Evolutionary conservation across 768 basidiomycete genomes (phyloP), one percentile per base, ranked within the genome.

Genomic region (Lactarius indigo): DNA sequence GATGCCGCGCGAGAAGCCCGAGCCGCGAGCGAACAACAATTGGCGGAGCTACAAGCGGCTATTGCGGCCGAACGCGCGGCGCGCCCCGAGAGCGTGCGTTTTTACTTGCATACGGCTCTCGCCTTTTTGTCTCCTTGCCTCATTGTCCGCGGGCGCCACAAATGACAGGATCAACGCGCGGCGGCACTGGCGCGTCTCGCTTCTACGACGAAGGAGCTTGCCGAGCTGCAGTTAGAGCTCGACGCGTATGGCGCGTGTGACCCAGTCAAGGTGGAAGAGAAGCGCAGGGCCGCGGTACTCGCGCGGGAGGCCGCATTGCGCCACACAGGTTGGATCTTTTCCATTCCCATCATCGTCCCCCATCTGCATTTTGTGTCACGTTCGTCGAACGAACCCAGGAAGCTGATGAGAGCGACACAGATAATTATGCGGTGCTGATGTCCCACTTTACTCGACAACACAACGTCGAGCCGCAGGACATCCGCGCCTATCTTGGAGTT

Each of bases 271-370:
- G 82, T 94, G 26, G 90, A 94, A 73, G 87, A 89, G 74, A 90
- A 87, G 74, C 86, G 83, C 59, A 79, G 90, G 57, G 92, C 89
- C 0, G 81, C 86, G 12, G 81, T 84, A 59, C 80, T 95, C 17
- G 92, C 91, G 3, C 91, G 89, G 68, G 93, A 96, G 73, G 94
- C 92, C 15, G 85, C 89, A 15, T 74, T 88, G 28, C 86, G 92
- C 17, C 95, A 94, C 91, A 98, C 95, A 41, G 95, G 95, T 96
- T 70, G 33, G 3, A 41, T 3, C 18, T 23, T 52, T 26, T 12
- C 56, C 39, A 35, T 18, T 30, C n/a, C 35, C 23, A 44, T 35
- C 10, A 12, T 13, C 37, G 13, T 35, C 37, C 10, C 35, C 42
- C 42, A 42, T 42, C 42, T 15, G 17, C 31, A 33, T 33, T 41